Evolutionary conservation across 2,329 filamentous ascomycete species (phyloP).

Genomic region (Penicillium freii): DNA sequence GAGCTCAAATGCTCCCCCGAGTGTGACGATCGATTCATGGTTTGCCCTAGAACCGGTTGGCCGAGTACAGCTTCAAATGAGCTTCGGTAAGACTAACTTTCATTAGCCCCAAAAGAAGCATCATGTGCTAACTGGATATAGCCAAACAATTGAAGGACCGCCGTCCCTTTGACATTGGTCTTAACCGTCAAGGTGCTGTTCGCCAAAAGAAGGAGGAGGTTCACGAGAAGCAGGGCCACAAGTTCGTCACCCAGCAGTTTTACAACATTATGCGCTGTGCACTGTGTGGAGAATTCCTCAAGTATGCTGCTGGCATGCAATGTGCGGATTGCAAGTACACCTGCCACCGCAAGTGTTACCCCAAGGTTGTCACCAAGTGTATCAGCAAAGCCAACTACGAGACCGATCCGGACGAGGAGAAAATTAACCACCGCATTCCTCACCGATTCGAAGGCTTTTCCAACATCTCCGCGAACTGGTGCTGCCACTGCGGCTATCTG

Average conservation of each 20-base stretch:
- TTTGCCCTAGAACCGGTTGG: conserved; percentile 95
- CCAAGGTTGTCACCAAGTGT: conserved; percentile 96
- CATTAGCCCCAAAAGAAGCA: not conserved
- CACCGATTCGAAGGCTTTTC: conserved; percentile 96
- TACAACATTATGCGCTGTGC: conserved; percentile 99
- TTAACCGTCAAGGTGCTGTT: conserved; percentile 92
- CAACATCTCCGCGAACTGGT: conserved; percentile 98
- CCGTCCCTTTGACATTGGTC: conserved; percentile 78
- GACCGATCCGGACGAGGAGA: conserved; percentile 96
- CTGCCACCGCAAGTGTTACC: conserved; percentile 96
- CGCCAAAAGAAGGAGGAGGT: conserved; percentile 97
- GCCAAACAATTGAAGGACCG: conserved; percentile 84
- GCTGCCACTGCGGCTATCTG: conserved; percentile 96
- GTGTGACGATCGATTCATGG: conserved; percentile 76
- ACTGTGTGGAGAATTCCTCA: conserved; percentile 95
- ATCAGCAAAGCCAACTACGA: conserved; percentile 99
- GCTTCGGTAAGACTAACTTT: conserved; percentile 60
- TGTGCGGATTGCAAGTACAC: conserved; percentile 99
- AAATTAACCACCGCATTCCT: conserved; percentile 98
- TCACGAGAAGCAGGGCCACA: conserved; percentile 98
- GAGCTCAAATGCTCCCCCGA: conserved; percentile 31
- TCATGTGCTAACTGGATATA: conserved; percentile 30
- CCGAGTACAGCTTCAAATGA: conserved; percentile 84
- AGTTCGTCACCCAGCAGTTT: conserved; percentile 97
- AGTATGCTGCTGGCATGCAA: conserved; percentile 98